Evolutionary conservation across 345 rosid species (phyloP).

Genomic region (Bruguiera gymnorhiza): DNA sequence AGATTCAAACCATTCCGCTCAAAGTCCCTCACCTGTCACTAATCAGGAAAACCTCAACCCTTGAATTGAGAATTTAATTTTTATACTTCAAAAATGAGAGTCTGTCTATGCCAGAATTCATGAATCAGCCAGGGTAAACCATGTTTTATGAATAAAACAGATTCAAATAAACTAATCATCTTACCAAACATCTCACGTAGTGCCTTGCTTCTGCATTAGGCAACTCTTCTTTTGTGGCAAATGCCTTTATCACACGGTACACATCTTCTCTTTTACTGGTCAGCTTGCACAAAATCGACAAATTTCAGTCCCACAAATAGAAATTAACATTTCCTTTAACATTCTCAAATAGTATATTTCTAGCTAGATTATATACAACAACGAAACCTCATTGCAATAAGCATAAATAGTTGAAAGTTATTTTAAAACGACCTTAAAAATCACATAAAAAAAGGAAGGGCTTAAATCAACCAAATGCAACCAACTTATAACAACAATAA

Average conservation of each 20-base stretch:
- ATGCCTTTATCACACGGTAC: slow-evolving; percentile 61
- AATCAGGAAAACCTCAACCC: slow-evolving; percentile 48
- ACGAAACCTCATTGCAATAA: background rate
- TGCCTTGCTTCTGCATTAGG: slow-evolving; percentile 50
- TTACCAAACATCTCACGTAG: slow-evolving; percentile 72
- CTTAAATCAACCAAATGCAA: background rate
- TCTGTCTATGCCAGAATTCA: too few species aligned
- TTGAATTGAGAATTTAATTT: slow-evolving; percentile 19
- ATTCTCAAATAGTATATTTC: background rate
- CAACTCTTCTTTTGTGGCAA: slow-evolving; percentile 60
- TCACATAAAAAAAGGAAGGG: background rate
- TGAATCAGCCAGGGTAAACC: background rate
- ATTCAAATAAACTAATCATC: slow-evolving; percentile 34
- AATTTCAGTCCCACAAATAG: slow-evolving; percentile 21
- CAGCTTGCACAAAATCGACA: slow-evolving; percentile 36
- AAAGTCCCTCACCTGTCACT: slow-evolving; percentile 95
- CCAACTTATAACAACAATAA: background rate
- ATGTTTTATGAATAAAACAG: slow-evolving; percentile 1
- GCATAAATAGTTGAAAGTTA: background rate
- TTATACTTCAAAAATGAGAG: background rate
- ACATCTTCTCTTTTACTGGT: slow-evolving; percentile 84
- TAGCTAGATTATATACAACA: too few species aligned
- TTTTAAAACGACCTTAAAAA: background rate
- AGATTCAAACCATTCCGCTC: slow-evolving; percentile 89
- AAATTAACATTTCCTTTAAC: background rate